Evolutionary conservation across 345 rosid genomes (phyloP).

Genomic region (Tarenaya hassleriana): DNA sequence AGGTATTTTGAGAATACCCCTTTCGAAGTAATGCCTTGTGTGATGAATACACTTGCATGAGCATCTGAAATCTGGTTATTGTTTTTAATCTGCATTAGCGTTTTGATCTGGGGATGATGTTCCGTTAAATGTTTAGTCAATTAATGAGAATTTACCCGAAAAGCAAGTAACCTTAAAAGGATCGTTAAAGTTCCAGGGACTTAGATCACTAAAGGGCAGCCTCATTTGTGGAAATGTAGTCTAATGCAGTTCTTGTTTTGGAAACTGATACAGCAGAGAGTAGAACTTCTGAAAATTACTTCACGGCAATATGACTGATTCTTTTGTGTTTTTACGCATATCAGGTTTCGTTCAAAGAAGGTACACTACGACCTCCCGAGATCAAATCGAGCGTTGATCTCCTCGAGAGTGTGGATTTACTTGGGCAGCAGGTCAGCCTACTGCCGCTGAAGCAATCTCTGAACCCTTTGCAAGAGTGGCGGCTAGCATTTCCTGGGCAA

Average conservation of each 20-base stretch:
- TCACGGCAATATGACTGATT: not conserved
- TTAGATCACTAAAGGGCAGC: too few relatives aligned
- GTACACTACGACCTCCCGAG: slow-evolving; percentile 73
- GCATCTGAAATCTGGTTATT: too few relatives aligned
- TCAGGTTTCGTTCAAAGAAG: slow-evolving; percentile 89
- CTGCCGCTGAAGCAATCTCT: slow-evolving; percentile 67
- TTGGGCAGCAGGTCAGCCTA: slow-evolving; percentile 73
- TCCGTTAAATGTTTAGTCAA: too few relatives aligned
- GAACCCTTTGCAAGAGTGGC: slow-evolving; percentile 65
- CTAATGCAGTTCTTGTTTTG: not conserved
- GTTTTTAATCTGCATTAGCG: too few relatives aligned
- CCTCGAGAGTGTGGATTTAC: slow-evolving; percentile 52
- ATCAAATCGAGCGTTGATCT: slow-evolving; percentile 68
- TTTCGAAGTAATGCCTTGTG: too few relatives aligned
- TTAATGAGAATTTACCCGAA: too few relatives aligned
- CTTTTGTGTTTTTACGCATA: slow-evolving; percentile 12
- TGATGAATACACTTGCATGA: too few relatives aligned
- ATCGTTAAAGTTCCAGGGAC: too few relatives aligned
- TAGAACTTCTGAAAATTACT: not conserved
- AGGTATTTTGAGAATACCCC: too few relatives aligned
- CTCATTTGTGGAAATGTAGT: too few relatives aligned
- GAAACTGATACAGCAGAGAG: not conserved
- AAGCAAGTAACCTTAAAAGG: not conserved
- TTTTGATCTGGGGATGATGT: too few relatives aligned
- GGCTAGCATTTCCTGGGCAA: slow-evolving; percentile 51